Evolutionary conservation across 768 basidiomycete species (phyloP).

Genomic region (Mycena capillaripes): DNA sequence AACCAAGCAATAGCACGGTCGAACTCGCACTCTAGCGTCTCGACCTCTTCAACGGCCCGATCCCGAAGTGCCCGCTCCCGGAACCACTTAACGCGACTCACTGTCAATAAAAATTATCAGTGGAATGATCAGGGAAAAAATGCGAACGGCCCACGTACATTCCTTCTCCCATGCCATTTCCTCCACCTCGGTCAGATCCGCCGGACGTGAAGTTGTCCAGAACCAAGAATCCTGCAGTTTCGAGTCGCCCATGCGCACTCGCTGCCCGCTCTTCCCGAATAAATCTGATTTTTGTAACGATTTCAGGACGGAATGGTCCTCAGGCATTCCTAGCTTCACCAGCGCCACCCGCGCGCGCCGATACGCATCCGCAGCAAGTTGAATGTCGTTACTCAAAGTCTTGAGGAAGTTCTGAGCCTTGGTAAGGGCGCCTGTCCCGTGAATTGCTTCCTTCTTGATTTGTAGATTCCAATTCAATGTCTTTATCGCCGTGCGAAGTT

Average conservation of each 20-base stretch:
- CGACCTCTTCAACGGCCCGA: background rate
- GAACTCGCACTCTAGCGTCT: background rate
- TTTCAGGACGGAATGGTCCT: background rate
- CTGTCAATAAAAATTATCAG: background rate
- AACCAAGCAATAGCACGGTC: background rate
- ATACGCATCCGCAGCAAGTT: background rate
- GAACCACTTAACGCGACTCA: background rate
- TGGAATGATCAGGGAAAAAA: background rate
- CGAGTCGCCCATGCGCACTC: background rate
- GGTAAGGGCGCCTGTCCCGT: background rate
- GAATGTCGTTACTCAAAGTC: background rate
- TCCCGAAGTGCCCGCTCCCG: background rate
- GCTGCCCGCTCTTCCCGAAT: background rate
- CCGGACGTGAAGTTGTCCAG: background rate
- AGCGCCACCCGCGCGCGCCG: background rate
- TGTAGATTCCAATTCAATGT: background rate
- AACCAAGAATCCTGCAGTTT: background rate
- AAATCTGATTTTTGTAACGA: background rate
- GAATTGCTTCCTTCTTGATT: background rate
- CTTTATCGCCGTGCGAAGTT: background rate
- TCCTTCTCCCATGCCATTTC: background rate
- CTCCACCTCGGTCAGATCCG: background rate
- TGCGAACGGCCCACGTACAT: background rate
- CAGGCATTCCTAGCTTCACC: background rate
- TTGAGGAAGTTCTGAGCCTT: constrained; percentile 54